A percentile compares a stretch with the other conserved stretches of the same genome.
Conservation (phyloP, 495 filamentous ascomycete genomes). For the Aspergillus carlsbadensis region DNA sequence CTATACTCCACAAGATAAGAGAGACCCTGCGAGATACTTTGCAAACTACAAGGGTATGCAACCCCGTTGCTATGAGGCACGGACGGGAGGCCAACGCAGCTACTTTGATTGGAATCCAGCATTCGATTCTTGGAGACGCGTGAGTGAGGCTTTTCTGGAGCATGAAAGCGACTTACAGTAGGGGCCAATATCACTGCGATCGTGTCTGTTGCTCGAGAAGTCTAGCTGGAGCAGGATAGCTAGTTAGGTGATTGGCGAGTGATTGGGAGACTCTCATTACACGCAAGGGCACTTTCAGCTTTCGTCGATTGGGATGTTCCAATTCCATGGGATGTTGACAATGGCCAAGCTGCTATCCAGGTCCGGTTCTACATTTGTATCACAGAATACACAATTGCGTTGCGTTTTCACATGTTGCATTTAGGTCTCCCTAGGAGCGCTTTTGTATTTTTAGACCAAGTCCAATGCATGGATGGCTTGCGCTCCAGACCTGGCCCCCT, state of each 20-base stretch:
- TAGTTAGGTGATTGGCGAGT: background rate
- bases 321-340: background rate
- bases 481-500: too few species aligned
- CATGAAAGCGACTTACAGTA: background rate
- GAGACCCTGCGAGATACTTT: constrained; percentile 16
- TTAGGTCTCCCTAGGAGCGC: too few species aligned
- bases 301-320: background rate
- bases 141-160: background rate
- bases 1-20: constrained; percentile 12
- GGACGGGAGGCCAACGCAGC: constrained; percentile 17
- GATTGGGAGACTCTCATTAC: background rate
- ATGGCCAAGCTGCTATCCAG: background rate
- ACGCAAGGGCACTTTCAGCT: background rate
- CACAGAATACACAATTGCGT: too few species aligned
- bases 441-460: too few species aligned
- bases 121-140: background rate
- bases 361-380: too few species aligned
- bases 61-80: constrained; percentile 12
- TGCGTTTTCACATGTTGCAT: too few species aligned
- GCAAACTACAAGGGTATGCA: constrained; percentile 13
- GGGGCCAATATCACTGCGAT: too few species aligned
- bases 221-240: too few species aligned
- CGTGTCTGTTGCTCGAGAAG: too few species aligned
- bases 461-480: too few species aligned
- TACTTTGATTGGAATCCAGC: constrained; percentile 26